Evolutionary conservation across 2,329 filamentous ascomycete genomes (phyloP), one percentile per base, ranked within the genome.

Genomic region (Penicillium paneum): DNA sequence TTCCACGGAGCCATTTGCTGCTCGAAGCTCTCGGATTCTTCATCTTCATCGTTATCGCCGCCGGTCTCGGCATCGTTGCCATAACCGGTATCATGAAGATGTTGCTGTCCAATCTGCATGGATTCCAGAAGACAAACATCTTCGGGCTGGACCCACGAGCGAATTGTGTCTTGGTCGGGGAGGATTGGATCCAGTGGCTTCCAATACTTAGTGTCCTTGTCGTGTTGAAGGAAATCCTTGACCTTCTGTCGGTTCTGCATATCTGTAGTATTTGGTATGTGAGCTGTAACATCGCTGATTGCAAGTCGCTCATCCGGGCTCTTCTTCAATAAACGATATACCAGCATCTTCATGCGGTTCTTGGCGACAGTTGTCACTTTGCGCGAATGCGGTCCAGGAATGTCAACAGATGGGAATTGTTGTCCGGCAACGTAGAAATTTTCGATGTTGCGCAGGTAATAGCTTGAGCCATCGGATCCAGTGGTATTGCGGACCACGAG

Each of bases 331-430:
- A 96, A 86, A 47, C 94, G 89, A 71, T 91, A 97, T 0, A 91
- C 89, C 36, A 99, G 86, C 87, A 97, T 97, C 78, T 94, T 96
- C 73, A 99, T 86, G 34, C 94, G 86, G 73, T 94, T 96, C 78
- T 99, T 99, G 34, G 90, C 88, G n/a, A 93, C 91, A 54, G 95
- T 96, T 0, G 94, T 99, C 29, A 97, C 93, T 72, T 94, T 96
- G 57, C 94, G 83, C 35, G 91, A 95, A 70, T 97, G 92, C 3
- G 92, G 93, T 0, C 92, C 92, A 3, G 94, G 94, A 5, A 99
- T 89, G 66, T 97, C 92, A 29, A 93, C 85, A 0, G 90, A 91
- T 1, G 94, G 94, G 67, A 97, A 91, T 52, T 93, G 88, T 70
- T 99, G 94, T 7, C 94, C 94, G 24, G 96, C 94, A 17, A 91